These are phyloP conservation scores for Lophium mytilinum DNA, from an alignment of 495 filamentous ascomycete genomes.

Conservation along the genomic window DNA sequence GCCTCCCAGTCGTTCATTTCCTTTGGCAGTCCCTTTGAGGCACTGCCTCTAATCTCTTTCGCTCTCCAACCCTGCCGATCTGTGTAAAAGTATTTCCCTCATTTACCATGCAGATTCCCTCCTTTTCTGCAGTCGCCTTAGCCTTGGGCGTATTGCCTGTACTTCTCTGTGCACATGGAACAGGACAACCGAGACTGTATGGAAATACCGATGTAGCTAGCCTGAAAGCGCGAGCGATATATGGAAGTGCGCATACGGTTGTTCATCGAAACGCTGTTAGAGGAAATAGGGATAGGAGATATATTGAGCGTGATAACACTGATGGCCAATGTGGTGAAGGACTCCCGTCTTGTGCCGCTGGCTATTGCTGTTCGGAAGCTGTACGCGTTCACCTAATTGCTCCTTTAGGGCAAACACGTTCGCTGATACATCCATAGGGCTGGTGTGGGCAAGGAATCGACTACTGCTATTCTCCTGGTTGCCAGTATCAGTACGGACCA, in stretches of 20 bases:
- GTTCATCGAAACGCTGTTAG: background rate
- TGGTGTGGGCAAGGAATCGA: constrained; percentile 17
- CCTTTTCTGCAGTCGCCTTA: too few relatives aligned
- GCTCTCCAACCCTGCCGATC: too few relatives aligned
- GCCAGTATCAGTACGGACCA: constrained; percentile 20
- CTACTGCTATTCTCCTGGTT: constrained; percentile 20
- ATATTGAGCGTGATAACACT: constrained; percentile 11
- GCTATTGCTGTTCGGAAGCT: constrained; percentile 20
- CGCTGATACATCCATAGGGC: constrained; percentile 5
- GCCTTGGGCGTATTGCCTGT: constrained; percentile 10
- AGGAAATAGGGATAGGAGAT: background rate
- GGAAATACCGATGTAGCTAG: constrained; percentile 12
- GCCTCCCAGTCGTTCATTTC: too few relatives aligned
- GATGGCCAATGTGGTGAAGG: constrained; percentile 19
- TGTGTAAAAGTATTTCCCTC: too few relatives aligned
- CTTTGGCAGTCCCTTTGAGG: too few relatives aligned
- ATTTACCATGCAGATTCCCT: too few relatives aligned
- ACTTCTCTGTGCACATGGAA: constrained; percentile 11
- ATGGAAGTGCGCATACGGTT: constrained; percentile 6
- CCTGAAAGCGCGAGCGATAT: constrained; percentile 13
- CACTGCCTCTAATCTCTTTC: too few relatives aligned
- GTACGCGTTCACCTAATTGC: constrained; percentile 3
- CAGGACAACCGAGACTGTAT: constrained; percentile 6
- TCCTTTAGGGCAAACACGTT: background rate
- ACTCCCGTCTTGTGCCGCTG: constrained; percentile 14